phyloP scores from a whole-genome alignment of 2,329 filamentous ascomycete species.

The Tothia fuscella region DNA sequence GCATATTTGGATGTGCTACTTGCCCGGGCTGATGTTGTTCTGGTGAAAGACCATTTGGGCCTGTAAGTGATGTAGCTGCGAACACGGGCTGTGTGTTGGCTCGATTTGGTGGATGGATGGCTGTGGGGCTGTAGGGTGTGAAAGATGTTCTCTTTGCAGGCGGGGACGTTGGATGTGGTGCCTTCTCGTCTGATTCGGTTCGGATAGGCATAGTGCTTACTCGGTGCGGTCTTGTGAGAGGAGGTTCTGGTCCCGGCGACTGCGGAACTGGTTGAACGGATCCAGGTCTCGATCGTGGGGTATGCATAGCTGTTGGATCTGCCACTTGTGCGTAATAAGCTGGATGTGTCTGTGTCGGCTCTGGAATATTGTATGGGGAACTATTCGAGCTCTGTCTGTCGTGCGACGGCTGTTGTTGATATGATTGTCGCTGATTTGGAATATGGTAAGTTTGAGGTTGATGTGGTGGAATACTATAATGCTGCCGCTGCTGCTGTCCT shows the following conservation, averaged over 20 bases:
- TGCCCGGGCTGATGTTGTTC: conserved; percentile 27
- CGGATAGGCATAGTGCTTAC: neutral
- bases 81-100: conserved; percentile 19
- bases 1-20: conserved; percentile 31
- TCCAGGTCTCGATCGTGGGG: neutral
- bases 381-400: neutral
- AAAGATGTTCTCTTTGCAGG: neutral
- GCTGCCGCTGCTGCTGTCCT: neutral
- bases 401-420: neutral
- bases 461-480: neutral
- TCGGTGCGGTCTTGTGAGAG: neutral
- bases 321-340: conserved; percentile 7
- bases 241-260: neutral
- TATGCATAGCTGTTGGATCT: neutral
- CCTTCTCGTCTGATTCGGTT: neutral
- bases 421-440: neutral
- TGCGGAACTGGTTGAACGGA: neutral
- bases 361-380: conserved; percentile 4
- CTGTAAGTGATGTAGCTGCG: conserved; percentile 23
- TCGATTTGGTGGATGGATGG: neutral
- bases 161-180: neutral
- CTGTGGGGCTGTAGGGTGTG: neutral
- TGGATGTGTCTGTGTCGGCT: conserved; percentile 7
- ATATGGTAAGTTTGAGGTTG: neutral
- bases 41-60: conserved; percentile 27